Percentiles rank a stretch among this genome's conserved stretches.
Evolutionary conservation across 306 rosid genomes (phyloP).

Genomic region (Parietaria judaica): DNA sequence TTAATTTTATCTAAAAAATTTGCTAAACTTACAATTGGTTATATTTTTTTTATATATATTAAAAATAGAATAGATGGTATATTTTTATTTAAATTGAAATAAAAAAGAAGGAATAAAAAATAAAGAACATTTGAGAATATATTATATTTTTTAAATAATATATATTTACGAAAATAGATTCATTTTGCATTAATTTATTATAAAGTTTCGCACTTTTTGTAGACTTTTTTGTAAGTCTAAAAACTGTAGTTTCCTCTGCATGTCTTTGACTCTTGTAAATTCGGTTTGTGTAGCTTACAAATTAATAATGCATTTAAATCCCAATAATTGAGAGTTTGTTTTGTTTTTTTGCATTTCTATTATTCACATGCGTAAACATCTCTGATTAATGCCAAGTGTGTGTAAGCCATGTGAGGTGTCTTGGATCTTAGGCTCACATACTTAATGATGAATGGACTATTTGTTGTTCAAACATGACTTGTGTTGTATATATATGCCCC

Average conservation of each 20-base stretch:
- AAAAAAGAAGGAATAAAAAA: neutral
- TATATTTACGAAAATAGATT: too few species aligned
- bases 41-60: too few species aligned
- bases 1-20: too few species aligned
- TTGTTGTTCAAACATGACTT: constrained; percentile 55
- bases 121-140: too few species aligned
- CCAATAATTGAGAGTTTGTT: constrained; percentile 29
- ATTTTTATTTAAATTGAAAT: constrained; percentile 9
- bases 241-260: constrained; percentile 12
- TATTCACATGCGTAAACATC: constrained; percentile 47
- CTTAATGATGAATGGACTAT: constrained; percentile 42
- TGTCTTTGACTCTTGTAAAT: constrained; percentile 46
- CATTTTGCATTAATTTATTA: neutral
- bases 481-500: constrained; percentile 28
- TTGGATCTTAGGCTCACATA: constrained; percentile 30
- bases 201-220: neutral
- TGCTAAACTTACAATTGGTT: too few species aligned
- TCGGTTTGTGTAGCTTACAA: constrained; percentile 21
- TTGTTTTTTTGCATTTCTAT: constrained; percentile 4
- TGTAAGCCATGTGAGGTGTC: constrained; percentile 82
- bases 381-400: constrained; percentile 44
- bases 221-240: constrained; percentile 15
- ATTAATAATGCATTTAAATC: constrained; percentile 12
- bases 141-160: too few species aligned
- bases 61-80: too few species aligned